These are phyloP conservation scores for Monosporascus ibericus DNA, from an alignment of 2,329 filamentous ascomycete genomes.

Conservation along the genomic window DNA sequence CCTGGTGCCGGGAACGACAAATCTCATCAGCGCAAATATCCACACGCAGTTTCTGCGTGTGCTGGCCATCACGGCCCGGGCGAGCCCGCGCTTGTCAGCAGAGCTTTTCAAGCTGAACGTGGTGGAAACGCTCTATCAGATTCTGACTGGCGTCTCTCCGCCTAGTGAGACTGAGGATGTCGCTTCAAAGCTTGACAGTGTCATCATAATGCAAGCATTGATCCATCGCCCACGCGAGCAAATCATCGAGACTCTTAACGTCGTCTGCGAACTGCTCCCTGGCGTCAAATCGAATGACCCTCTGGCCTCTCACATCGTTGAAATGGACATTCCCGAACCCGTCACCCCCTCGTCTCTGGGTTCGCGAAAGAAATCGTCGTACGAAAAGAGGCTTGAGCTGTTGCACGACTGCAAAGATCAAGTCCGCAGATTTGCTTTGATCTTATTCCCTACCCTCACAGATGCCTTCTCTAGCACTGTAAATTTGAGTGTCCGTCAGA, in stretches of 20 bases:
- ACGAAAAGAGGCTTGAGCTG: constrained; percentile 76
- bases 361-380: constrained; percentile 51
- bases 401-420: constrained; percentile 78
- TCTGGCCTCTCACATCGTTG: constrained; percentile 25
- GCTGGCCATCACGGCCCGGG: constrained; percentile 80
- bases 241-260: constrained; percentile 93
- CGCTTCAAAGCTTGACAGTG: constrained; percentile 84
- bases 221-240: constrained; percentile 95
- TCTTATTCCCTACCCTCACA: constrained; percentile 89
- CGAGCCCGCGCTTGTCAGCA: constrained; percentile 79
- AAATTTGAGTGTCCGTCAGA: constrained; percentile 88
- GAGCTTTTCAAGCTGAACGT: constrained; percentile 95
- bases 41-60: constrained; percentile 95
- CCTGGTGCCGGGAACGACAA: constrained; percentile 87
- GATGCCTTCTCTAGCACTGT: constrained; percentile 98
- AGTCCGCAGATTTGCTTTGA: constrained; percentile 85
- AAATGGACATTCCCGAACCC: constrained; percentile 32
- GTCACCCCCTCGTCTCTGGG: constrained; percentile 33
- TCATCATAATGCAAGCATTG: constrained; percentile 96
- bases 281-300: constrained; percentile 55
- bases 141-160: constrained; percentile 90
- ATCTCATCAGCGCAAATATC: constrained; percentile 87
- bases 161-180: constrained; percentile 72
- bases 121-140: constrained; percentile 95
- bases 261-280: constrained; percentile 90